A percentile compares a stretch with the other conserved stretches of the same genome.
Conservation (phyloP, 129 eudicot species). For the Flaveria bidentis region DNA sequence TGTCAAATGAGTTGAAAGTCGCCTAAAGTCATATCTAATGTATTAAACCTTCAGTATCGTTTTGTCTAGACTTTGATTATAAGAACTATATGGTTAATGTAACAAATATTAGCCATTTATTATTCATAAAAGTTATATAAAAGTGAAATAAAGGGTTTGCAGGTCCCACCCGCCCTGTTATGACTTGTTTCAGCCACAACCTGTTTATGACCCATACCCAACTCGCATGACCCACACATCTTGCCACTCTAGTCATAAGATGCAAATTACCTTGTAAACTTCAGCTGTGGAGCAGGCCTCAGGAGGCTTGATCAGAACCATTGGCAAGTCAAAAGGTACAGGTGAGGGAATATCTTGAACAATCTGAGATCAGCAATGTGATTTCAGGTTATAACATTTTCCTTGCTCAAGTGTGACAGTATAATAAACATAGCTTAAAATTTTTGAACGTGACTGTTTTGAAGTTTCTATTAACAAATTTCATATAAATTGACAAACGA, state of each 20-base stretch:
- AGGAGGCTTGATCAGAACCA: slow-evolving; percentile 95
- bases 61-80: neutral
- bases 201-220: neutral
- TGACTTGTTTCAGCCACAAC: neutral
- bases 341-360: slow-evolving; percentile 78
- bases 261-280: slow-evolving; percentile 78
- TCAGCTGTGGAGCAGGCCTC: slow-evolving; percentile 97
- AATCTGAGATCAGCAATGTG: slow-evolving; percentile 42
- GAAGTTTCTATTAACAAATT: neutral
- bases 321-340: slow-evolving; percentile 65
- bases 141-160: neutral
- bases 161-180: neutral
- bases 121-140: neutral
- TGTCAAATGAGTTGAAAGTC: neutral
- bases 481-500: neutral
- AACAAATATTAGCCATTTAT: neutral
- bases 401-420: neutral
- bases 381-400: neutral
- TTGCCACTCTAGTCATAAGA: neutral
- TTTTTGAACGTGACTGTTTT: neutral
- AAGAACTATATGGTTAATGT: neutral
- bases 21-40: neutral
- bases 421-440: neutral
- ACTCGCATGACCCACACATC: neutral
- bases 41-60: neutral